Evolutionary conservation across 129 eudicot genomes (phyloP), one percentile per base, ranked within the genome.

Genomic region (Dittrichia graveolens): DNA sequence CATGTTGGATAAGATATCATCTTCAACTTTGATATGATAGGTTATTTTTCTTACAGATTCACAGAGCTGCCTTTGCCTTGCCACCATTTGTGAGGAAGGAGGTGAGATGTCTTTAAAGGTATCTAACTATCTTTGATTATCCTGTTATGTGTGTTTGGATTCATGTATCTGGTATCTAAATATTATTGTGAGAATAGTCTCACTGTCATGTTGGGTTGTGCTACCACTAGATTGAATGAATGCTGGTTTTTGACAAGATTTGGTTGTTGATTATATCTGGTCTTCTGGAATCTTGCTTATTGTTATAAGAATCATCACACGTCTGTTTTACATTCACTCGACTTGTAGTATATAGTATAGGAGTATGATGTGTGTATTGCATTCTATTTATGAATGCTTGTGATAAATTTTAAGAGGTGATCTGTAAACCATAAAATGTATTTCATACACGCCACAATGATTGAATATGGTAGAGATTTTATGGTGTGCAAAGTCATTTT

Each of bases 11-110:
- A n/a, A 5, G 3, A 31, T 65, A n/a, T 8, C 13, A 10, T 63
- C 8, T 45, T 55, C 6, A 63, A 59, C 59, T 39, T 9, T 58
- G 45, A 58, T n/a, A 31, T 72, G 2, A 2, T 24, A 24, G n/a
- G 5, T 7, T 71, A 13, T 18, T 42, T 12, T 53, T 35, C 8
- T 24, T 49, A 71, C 96, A 94, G 96, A 79, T 95, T 60, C 99
- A 90, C 66, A 81, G 73, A 74, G 97, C 94, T 72, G 96, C 96
- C 24, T 95, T 95, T 79, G 91, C 91, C 3, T 72, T 95, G 94
- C 99, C 97, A 9, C 37, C 89, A n/a, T 90, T 95, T 76, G 81
- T 84, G 53, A 88, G 73, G 85, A 85, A 78, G 80, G 98, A 87
- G 74, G 92, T 89, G 54, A 75, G 82, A 72, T 67, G 79, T 54